Conservation (phyloP, 2,329 filamentous ascomycete genomes). For the Fusarium coicis region DNA sequence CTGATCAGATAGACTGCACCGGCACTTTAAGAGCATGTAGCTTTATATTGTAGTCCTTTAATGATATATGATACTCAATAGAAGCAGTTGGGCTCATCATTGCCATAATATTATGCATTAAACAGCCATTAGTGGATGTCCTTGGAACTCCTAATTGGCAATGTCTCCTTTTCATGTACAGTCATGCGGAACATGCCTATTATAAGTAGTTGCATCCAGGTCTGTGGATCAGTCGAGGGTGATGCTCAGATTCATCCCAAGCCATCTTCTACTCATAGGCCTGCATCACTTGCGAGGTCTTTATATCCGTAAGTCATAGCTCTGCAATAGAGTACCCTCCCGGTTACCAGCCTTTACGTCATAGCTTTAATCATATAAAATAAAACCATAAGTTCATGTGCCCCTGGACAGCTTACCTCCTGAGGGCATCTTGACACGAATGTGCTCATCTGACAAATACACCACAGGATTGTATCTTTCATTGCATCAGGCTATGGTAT, state of each 20-base stretch:
- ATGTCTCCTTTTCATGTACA: background rate
- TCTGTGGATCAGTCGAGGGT: background rate
- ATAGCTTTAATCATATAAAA: background rate
- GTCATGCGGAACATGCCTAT: fast-evolving
- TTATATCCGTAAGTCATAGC: background rate
- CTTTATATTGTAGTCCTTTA: background rate
- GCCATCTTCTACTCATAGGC: no score
- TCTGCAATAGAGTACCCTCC: background rate
- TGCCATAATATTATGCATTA: no score
- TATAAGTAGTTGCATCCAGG: background rate
- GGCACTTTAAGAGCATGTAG: background rate
- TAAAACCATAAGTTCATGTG: fast-evolving
- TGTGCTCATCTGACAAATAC: background rate
- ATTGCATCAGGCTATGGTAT: no score
- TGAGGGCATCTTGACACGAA: background rate
- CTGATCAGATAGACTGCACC: background rate
- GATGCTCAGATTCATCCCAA: background rate
- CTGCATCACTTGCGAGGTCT: background rate
- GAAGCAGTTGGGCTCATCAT: background rate
- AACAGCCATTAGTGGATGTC: background rate
- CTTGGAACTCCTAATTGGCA: background rate
- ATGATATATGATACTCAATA: no score
- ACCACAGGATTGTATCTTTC: background rate
- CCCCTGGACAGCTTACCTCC: background rate
- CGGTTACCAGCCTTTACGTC: background rate